Base-by-base conservation (phyloP, 208 protist genomes). In the Herpetomonas samuelpessoai region DNA sequence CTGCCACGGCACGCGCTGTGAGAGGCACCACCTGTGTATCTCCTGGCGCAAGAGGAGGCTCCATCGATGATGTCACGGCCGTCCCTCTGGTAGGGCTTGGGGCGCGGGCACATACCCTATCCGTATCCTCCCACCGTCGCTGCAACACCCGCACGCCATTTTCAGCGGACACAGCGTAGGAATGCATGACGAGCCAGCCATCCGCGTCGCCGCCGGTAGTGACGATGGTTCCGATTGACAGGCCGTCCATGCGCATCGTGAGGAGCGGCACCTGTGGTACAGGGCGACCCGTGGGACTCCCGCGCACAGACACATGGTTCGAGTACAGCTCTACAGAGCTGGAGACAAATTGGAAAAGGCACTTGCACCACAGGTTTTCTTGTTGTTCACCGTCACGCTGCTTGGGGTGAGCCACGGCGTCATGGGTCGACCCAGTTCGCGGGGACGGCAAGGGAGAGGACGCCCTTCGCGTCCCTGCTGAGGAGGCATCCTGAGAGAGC, bases 401-500 rank as follows among this genome's bases (percentile, higher is more conserved):
- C 19, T 48, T 4, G 44, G 18, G n/a, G n/a, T n/a, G n/a, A n/a
- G n/a, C n/a, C n/a, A n/a, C n/a, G n/a, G n/a, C n/a, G n/a, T n/a
- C n/a, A n/a, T n/a, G n/a, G n/a, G n/a, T n/a, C n/a, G n/a, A n/a
- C n/a, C n/a, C n/a, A n/a, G n/a, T n/a, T n/a, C n/a, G n/a, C n/a
- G n/a, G n/a, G n/a, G n/a, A n/a, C n/a, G n/a, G n/a, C n/a, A n/a
- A n/a, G n/a, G n/a, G n/a, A n/a, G n/a, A n/a, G n/a, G n/a, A n/a
- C n/a, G n/a, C n/a, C n/a, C n/a, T 19, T 29, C 24, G 22, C 7
- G 22, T 25, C 22, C 6, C 48, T 29, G 48, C 30, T 2, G 3
- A 9, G 22, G 9, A 24, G 22, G 44, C 16, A 6, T 24, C 44
- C 19, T 48, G 10, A 19, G 44, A 22, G 26, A 88, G 61, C 16